Conservation (phyloP, 768 basidiomycete genomes). For the Coprinopsis marcescibilis region DNA sequence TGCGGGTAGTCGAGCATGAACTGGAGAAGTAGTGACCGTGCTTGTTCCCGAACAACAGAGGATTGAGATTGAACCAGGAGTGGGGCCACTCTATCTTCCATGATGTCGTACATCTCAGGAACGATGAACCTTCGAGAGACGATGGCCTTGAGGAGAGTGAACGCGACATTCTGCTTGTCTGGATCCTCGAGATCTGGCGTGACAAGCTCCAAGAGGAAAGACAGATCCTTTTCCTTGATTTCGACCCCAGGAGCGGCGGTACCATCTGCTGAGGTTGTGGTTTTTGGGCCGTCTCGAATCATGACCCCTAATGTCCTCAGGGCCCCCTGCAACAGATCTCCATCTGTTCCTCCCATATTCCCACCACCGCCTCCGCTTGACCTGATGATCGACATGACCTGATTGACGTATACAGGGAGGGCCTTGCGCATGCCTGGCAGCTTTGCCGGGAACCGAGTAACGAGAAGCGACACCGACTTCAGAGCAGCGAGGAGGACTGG, state of each 20-base stretch:
- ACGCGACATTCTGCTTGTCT: conserved; percentile 76
- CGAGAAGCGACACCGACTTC: conserved; percentile 71
- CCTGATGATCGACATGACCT: conserved; percentile 78
- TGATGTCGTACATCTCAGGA: conserved; percentile 94
- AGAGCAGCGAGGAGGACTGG: conserved; percentile 71
- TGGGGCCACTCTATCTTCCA: conserved; percentile 81
- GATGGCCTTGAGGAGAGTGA: conserved; percentile 85
- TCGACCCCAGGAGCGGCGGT: conserved; percentile 47
- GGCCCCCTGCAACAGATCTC: conserved; percentile 83
- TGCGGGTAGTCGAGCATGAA: conserved; percentile 98
- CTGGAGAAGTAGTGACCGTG: conserved; percentile 81
- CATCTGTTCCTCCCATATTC: conserved; percentile 48
- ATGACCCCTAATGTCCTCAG: conserved; percentile 82
- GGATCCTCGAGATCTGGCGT: conserved; percentile 89
- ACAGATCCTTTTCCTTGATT: conserved; percentile 84
- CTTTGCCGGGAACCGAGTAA: conserved; percentile 71
- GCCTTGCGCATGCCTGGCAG: conserved; percentile 49
- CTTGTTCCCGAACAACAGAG: conserved; percentile 83
- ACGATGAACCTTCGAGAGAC: conserved; percentile 89
- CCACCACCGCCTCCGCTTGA: conserved; percentile 53
- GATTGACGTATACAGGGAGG: conserved; percentile 75
- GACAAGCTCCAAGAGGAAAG: conserved; percentile 81
- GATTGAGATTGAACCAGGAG: conserved; percentile 94
- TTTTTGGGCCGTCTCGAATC: conserved; percentile 67
- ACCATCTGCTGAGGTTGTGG: not conserved